Evolutionary conservation across 768 basidiomycete genomes (phyloP).

Genomic region (Wakefieldia striispora): DNA sequence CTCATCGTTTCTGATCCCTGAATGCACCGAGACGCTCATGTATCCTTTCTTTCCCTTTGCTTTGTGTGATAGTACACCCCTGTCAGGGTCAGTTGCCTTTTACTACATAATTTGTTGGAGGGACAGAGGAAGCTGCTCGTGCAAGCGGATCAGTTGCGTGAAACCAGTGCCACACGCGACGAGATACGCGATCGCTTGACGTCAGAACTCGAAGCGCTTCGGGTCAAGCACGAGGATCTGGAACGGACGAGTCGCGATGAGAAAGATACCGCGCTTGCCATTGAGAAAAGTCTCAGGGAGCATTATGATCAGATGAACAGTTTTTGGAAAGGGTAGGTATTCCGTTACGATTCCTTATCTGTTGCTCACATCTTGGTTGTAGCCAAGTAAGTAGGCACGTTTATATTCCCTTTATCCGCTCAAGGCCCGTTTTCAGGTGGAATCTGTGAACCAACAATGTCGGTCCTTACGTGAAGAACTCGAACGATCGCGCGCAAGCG

Average conservation of each 20-base stretch:
- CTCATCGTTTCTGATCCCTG: constrained; percentile 8
- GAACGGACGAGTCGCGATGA: constrained; percentile 44
- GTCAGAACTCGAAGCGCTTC: constrained; percentile 36
- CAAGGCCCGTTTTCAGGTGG: constrained; percentile 17
- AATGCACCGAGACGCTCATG: constrained; percentile 8
- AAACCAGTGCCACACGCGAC: constrained; percentile 31
- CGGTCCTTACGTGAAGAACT: constrained; percentile 29
- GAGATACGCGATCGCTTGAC: constrained; percentile 31
- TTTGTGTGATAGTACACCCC: constrained; percentile 43
- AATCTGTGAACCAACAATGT: constrained; percentile 25
- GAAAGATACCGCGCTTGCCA: constrained; percentile 47
- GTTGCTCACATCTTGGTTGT: constrained; percentile 21
- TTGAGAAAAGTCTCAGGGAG: constrained; percentile 53
- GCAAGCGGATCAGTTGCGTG: constrained; percentile 33
- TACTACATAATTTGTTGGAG: constrained; percentile 52
- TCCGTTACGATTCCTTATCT: constrained; percentile 7
- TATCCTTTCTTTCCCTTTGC: neutral
- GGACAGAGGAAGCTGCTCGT: constrained; percentile 41
- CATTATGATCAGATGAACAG: constrained; percentile 47
- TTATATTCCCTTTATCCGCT: constrained; percentile 2
- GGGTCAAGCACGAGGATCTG: constrained; percentile 41
- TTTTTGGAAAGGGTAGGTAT: constrained; percentile 38
- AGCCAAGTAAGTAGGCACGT: constrained; percentile 34
- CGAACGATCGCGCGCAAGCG: constrained; percentile 19
- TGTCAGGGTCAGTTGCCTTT: constrained; percentile 45